A percentile compares a stretch with the other conserved stretches of the same genome.
These are phyloP conservation scores for Gypsophila paniculata DNA, from an alignment of 179 eudicot genomes.

Conservation along the genomic window DNA sequence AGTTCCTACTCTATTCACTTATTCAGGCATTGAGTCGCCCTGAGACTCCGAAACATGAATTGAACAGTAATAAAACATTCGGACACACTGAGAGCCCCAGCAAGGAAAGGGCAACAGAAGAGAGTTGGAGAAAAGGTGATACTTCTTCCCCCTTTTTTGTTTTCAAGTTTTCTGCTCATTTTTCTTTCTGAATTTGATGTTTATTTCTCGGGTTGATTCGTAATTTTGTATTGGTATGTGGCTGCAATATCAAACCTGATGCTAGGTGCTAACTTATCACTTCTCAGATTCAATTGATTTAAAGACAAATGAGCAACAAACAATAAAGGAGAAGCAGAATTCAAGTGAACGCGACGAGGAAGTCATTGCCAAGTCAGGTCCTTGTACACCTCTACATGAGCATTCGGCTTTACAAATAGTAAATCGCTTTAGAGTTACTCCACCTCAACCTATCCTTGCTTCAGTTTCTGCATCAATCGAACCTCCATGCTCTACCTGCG, in stretches of 20 bases:
- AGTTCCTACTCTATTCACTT: slow-evolving; percentile 11
- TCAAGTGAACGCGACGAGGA: slow-evolving; percentile 14
- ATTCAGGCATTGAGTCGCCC: slow-evolving; percentile 27
- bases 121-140: slow-evolving; percentile 28
- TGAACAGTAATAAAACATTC: slow-evolving; percentile 15
- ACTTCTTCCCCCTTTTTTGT: neutral
- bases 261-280: slow-evolving; percentile 5
- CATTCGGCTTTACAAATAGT: slow-evolving; percentile 17
- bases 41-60: slow-evolving; percentile 5
- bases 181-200: neutral
- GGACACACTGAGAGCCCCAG: slow-evolving; percentile 14
- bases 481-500: slow-evolving; percentile 10
- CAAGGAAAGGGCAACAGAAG: slow-evolving; percentile 25
- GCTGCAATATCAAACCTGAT: slow-evolving; percentile 1
- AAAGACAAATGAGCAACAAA: slow-evolving; percentile 15
- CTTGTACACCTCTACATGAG: slow-evolving; percentile 6
- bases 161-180: slow-evolving; percentile 2
- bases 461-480: slow-evolving; percentile 22
- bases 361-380: slow-evolving; percentile 20
- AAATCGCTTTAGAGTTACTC: slow-evolving; percentile 12
- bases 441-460: slow-evolving; percentile 16
- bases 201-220: neutral
- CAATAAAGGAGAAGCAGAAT: slow-evolving; percentile 7
- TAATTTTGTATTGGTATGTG: neutral
- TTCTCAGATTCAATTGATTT: slow-evolving; percentile 19